These are phyloP conservation scores for Blepharisma japonicum DNA, from an alignment of 73 alveolate species.

Conservation along the genomic window DNA sequence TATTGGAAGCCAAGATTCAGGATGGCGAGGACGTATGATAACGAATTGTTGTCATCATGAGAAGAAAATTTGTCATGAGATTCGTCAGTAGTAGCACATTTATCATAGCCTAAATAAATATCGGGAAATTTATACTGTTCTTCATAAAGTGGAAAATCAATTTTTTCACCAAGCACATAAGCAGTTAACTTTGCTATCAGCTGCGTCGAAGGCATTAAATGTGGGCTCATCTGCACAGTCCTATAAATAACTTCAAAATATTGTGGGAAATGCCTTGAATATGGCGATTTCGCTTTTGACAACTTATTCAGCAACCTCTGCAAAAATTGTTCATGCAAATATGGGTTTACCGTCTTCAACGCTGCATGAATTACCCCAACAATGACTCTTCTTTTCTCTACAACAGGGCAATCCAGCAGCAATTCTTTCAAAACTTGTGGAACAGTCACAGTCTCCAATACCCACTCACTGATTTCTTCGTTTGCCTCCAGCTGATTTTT, in stretches of 20 bases:
- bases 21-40: neutral
- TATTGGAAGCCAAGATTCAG: neutral
- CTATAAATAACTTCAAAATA: conserved; percentile 22
- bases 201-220: neutral
- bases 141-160: neutral
- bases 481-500: neutral
- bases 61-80: neutral
- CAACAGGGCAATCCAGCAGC: conserved; percentile 32
- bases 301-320: neutral
- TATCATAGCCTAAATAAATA: conserved; percentile 17
- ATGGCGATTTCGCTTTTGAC: neutral
- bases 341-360: neutral
- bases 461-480: conserved; percentile 5
- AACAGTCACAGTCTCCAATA: neutral
- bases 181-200: neutral
- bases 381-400: conserved; percentile 53
- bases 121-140: neutral
- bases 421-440: conserved; percentile 15
- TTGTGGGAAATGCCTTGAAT: neutral
- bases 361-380: conserved; percentile 13
- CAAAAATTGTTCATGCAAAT: conserved; percentile 5
- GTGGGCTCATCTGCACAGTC: neutral
- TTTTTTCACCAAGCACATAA: neutral
- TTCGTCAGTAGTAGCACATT: neutral
- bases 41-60: neutral